phyloP scores from a whole-genome alignment of 176 grass and related monocot species.

The Carex cristatella region DNA sequence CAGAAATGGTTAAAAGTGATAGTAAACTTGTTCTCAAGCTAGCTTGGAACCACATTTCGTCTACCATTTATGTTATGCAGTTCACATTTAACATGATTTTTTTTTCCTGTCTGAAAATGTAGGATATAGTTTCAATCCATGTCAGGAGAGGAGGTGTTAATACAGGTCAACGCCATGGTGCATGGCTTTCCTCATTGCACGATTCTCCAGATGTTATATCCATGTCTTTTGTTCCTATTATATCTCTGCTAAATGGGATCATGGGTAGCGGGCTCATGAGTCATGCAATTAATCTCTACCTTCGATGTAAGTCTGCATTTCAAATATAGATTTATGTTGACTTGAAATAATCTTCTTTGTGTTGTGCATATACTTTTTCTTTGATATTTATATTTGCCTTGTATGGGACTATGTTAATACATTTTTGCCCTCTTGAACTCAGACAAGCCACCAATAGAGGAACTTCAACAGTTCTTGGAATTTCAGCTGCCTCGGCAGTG shows the following conservation, averaged over 20 bases:
- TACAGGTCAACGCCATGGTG: constrained; percentile 36
- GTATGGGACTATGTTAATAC: neutral
- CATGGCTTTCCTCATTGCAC: constrained; percentile 65
- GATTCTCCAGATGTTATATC: constrained; percentile 48
- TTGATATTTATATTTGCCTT: constrained; percentile 1
- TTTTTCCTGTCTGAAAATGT: neutral
- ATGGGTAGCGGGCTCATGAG: constrained; percentile 62
- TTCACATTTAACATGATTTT: neutral
- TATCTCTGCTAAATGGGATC: constrained; percentile 54
- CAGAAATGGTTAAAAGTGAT: neutral
- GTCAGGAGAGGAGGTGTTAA: constrained; percentile 68
- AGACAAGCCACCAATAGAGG: constrained; percentile 95
- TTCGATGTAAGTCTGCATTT: constrained; percentile 52
- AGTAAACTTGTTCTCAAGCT: neutral
- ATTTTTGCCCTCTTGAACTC: constrained; percentile 19
- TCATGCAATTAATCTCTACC: constrained; percentile 83
- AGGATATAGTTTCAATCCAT: constrained; percentile 58
- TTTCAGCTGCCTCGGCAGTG: constrained; percentile 83
- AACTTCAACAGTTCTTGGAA: constrained; percentile 70
- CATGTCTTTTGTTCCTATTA: constrained; percentile 76
- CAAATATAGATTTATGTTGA: neutral
- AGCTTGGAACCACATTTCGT: neutral
- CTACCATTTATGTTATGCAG: neutral
- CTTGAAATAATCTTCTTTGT: neutral
- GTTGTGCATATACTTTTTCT: neutral